phyloP scores from a whole-genome alignment of 192 early-diverging fungal genomes.

The Rhizophagus clarus region DNA sequence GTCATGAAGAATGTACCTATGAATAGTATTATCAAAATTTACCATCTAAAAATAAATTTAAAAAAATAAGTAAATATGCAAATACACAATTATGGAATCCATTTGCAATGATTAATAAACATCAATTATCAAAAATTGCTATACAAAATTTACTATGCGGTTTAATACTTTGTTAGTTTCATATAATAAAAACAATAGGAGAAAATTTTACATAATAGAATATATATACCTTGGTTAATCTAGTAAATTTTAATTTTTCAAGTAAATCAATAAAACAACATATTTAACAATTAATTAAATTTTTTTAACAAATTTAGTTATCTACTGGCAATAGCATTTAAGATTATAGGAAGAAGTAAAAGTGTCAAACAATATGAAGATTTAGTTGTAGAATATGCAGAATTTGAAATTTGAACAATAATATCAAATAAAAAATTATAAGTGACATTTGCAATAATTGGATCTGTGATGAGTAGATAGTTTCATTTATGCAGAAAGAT shows the following conservation, averaged over 20 bases:
- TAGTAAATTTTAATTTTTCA: not conserved
- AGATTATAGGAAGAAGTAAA: not conserved
- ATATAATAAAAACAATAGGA: not conserved
- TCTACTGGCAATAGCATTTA: not conserved
- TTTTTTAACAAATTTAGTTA: constrained; percentile 4
- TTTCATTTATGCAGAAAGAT: no score
- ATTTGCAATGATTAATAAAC: not conserved
- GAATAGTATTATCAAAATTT: no score
- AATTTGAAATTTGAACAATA: not conserved
- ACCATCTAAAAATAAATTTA: no score
- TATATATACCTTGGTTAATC: not conserved
- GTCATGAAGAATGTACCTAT: no score
- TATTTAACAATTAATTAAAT: not conserved
- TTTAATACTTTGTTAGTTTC: not conserved
- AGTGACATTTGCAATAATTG: no score
- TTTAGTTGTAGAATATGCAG: not conserved
- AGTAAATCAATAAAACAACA: no score
- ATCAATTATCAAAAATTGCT: not conserved
- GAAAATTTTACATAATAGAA: not conserved
- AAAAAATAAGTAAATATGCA: no score
- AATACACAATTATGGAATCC: no score
- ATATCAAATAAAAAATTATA: no score
- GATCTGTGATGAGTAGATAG: no score
- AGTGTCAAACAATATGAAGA: not conserved
- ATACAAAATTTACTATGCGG: not conserved